Evolutionary conservation across 2,329 filamentous ascomycete genomes (phyloP).

Genomic region (Fusarium pseudonygamai): DNA sequence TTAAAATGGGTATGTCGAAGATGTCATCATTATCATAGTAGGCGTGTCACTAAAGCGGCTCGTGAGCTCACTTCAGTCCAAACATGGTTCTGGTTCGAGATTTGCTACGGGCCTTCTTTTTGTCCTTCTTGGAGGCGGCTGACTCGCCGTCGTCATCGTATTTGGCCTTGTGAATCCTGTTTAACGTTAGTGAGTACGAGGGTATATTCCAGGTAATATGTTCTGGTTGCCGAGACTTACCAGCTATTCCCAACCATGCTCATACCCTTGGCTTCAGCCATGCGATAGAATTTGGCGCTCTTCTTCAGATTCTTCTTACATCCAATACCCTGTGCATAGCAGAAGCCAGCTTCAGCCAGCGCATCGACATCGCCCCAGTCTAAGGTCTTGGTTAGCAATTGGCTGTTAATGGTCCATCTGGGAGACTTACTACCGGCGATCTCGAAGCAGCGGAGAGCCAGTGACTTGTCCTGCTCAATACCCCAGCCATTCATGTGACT

Average conservation of each 20-base stretch:
- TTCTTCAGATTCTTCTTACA: slow-evolving; percentile 97
- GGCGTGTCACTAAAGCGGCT: slow-evolving; percentile 24
- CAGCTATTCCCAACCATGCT: slow-evolving; percentile 99
- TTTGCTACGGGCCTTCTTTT: slow-evolving; percentile 78
- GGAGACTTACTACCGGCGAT: slow-evolving; percentile 79
- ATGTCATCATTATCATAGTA: slow-evolving; percentile 46
- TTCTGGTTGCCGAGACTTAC: slow-evolving; percentile 63
- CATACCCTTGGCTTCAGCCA: slow-evolving; percentile 92
- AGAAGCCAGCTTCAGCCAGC: slow-evolving; percentile 92
- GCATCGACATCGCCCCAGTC: slow-evolving; percentile 96
- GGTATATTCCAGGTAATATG: neutral
- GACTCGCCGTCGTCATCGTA: slow-evolving; percentile 77
- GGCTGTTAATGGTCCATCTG: neutral
- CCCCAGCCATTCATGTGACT: slow-evolving; percentile 99
- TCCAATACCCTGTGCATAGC: slow-evolving; percentile 91
- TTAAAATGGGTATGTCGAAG: slow-evolving; percentile 46
- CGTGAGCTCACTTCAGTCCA: slow-evolving; percentile 52
- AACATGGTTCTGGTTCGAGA: slow-evolving; percentile 80
- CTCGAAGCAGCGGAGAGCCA: slow-evolving; percentile 93
- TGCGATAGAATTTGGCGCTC: slow-evolving; percentile 88
- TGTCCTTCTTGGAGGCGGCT: slow-evolving; percentile 55
- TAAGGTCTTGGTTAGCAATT: slow-evolving; percentile 47
- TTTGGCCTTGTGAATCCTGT: slow-evolving; percentile 95
- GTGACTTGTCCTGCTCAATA: slow-evolving; percentile 87
- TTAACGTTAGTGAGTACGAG: slow-evolving; percentile 3